Conservation (phyloP, 306 rosid species). For the Cucumis melo region DNA sequence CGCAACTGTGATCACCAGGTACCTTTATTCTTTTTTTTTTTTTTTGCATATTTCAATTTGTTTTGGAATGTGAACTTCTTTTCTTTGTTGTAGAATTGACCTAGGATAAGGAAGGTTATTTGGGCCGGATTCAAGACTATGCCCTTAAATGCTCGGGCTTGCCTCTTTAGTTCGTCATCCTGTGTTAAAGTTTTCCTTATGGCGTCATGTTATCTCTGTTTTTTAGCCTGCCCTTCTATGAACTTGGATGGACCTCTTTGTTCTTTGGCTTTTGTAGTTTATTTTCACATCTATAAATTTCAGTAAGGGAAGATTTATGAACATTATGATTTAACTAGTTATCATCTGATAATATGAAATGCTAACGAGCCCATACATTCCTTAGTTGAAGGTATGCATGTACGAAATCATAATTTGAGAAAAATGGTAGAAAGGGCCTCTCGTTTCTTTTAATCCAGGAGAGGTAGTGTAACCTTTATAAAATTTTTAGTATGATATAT, state of each 20-base stretch:
- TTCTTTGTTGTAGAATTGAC: not conserved
- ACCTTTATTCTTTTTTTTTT: not conserved
- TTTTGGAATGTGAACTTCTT: not conserved
- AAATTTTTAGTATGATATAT: not conserved
- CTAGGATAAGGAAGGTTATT: not conserved
- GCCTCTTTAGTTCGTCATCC: not conserved
- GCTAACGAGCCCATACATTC: not conserved
- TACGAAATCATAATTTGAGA: not conserved
- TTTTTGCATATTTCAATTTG: not conserved
- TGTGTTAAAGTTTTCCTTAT: not conserved
- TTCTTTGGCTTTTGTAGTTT: not conserved
- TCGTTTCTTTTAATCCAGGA: not conserved
- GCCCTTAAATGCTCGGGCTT: not conserved
- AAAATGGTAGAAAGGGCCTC: not conserved
- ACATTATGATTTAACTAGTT: not conserved
- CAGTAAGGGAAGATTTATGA: not conserved
- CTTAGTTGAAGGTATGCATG: not conserved
- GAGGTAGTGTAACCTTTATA: not conserved
- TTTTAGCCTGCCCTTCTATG: not conserved
- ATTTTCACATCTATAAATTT: not conserved
- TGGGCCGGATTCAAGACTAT: not conserved
- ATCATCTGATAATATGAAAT: not conserved
- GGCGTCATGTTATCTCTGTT: not conserved
- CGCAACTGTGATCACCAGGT: constrained; percentile 98
- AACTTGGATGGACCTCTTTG: not conserved